Base-by-base conservation (phyloP, 805 yeast genomes). In the Starmerella roubikii region DNA sequence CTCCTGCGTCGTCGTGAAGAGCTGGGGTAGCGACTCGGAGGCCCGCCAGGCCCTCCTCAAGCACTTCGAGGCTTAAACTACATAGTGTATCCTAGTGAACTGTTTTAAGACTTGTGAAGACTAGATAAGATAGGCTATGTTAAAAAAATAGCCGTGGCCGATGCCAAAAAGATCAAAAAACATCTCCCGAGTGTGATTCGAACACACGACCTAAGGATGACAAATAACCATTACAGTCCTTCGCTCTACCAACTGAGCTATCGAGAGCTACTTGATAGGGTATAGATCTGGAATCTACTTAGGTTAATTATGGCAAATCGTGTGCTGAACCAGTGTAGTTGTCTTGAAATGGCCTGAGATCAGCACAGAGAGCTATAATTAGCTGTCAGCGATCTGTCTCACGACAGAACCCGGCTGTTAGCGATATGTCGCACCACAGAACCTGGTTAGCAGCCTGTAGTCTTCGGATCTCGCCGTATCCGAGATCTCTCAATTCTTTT, bases 11-110 rank as follows among this genome's bases (percentile, higher is more conserved):
- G 98, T 91, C 61, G 83, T 91, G 77, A 86, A 82, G 78, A 79
- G 85, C 93, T 91, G 97, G 97, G 99, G 99, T 84, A 94, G 84
- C 65, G 94, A 85, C 71, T 80, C 97, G 60, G 88, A 77, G 64
- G 98, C 88, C 74, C 84, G 96, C 74, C 72, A 76, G 74, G 79
- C 83, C 71, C 78, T 91, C 67, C 76, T 91, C 69, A 93, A 85
- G 71, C 86, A 84, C 78, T 84, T 88, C 71, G 77, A 93, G 60
- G 81, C 80, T 65, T 76, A 79, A 71, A 24, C 44, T 25, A 26
- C 9, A 27, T 24, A 29, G 18, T 30, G 33, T 34, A 22, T 29
- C 4, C 9, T 16, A 5, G n/a, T n/a, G n/a, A n/a, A 15, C 7
- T 6, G 16, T 28, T 8, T 10, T 15, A 9, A 23, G 15, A 26